Evolutionary conservation across 768 basidiomycete species (phyloP), one percentile per base, ranked within the genome.

Genomic region (Inosperma sp.): DNA sequence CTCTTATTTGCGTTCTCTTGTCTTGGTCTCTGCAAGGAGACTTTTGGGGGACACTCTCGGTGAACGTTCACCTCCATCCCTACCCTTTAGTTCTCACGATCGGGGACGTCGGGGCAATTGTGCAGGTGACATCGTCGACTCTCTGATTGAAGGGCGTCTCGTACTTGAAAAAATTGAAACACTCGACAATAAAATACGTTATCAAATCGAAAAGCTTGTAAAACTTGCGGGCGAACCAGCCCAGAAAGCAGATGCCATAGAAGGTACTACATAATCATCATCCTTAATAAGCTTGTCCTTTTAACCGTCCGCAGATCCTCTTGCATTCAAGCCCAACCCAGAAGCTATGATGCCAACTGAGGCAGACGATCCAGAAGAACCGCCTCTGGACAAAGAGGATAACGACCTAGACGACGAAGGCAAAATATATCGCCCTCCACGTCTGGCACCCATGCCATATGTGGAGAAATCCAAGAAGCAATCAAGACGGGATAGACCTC

Each of bases 141-240:
- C 81, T 1, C 78, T 92, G 73, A 76, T 94, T 26, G 83, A 95
- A 62, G 77, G 79, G 16, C 81, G 93, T 10, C 72, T 93, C 36
- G 81, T 91, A 7, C 78, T 98, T 37, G 96, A 99, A 64, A 97
- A 96, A 70, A 76, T 87, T 41, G 85, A 86, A 52, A 76, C 81
- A 0, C 76, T 99, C 19, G 94, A 98, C 67, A 75, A 76, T 47
- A 84, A 88, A 62, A 87, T 99, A 78, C 82, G 79, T 41, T 97
- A 99, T 66, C 96, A 98, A 65, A 91, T 99, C 59, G 93, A 97
- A 58, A 97, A 98, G 65, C 80, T 99, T 14, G 80, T 94, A 22
- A 78, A 81, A 53, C 68, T 88, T 5, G 86, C 91, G 1, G 81
- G 85, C 50, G 84, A 88, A 57, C 70, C 75, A 14, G 67, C 72